These are phyloP conservation scores for Penicillium sp. DNA, from an alignment of 2,329 filamentous ascomycete genomes.

Conservation along the genomic window DNA sequence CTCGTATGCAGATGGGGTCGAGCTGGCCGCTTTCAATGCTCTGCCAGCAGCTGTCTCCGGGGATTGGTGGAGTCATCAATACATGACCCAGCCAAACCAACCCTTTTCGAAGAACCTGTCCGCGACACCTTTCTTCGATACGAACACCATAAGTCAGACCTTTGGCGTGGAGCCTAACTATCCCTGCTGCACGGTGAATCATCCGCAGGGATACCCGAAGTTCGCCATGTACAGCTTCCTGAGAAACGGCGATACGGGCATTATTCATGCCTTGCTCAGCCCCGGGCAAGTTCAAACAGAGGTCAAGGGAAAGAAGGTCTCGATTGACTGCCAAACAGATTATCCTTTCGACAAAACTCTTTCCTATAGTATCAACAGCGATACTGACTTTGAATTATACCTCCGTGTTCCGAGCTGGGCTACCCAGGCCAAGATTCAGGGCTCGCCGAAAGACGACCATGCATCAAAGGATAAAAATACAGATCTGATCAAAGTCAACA, in stretches of 20 bases:
- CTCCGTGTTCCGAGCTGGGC: constrained; percentile 54
- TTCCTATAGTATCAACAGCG: constrained; percentile 45
- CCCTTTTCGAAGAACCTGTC: constrained; percentile 52
- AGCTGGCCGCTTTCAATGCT: constrained; percentile 60
- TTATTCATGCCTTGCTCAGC: constrained; percentile 57
- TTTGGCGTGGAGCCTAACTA: constrained; percentile 59
- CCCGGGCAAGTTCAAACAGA: constrained; percentile 50
- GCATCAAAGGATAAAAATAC: constrained; percentile 37
- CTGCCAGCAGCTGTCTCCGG: constrained; percentile 56
- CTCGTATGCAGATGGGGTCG: constrained; percentile 56
- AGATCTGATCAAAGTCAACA: constrained; percentile 38
- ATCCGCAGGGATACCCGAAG: constrained; percentile 62
- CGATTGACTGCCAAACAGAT: constrained; percentile 52
- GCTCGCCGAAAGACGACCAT: constrained; percentile 7
- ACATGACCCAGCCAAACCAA: constrained; percentile 59
- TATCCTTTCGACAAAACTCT: constrained; percentile 54
- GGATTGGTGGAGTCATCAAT: constrained; percentile 63
- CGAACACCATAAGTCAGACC: constrained; percentile 49
- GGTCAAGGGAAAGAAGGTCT: constrained; percentile 43
- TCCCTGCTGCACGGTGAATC: constrained; percentile 63
- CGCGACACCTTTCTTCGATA: constrained; percentile 54
- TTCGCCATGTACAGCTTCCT: constrained; percentile 57
- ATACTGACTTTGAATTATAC: constrained; percentile 46
- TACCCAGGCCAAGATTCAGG: constrained; percentile 23
- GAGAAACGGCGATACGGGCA: constrained; percentile 44